Base-by-base conservation (phyloP, 441 rosid genomes). In the Adansonia madagascariensis region DNA sequence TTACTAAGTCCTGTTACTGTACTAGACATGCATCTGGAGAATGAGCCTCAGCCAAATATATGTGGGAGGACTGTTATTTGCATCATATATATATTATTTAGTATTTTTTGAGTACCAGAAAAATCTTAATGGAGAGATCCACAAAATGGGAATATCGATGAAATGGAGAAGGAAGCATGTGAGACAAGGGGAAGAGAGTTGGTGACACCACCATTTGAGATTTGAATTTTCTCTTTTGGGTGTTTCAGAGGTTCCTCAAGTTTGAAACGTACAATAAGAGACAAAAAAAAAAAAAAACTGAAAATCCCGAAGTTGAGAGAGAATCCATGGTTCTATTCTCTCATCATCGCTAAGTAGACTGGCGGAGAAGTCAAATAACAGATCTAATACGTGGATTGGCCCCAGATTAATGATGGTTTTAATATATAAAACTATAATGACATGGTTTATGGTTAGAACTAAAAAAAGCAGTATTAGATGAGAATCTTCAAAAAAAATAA, bases 31-130 rank as follows among this genome's bases (percentile, higher is more conserved):
- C 31, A 27, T 27, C 6, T 39, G 9, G 10, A 27, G 27, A 1
- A 71, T 73, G 61, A 27, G 39, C 74, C 43, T 41, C 49, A 52
- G 50, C 55, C 31, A 18, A 67, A 22, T 31, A 6, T 12, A n/a
- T 2, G 35, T 57, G 71, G 41, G 56, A 8, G 44, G 35, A 77
- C 81, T 81, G 80, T 68, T 79, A n/a, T 61, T 55, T 71, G 76
- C 81, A 64, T 27, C 31, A 2, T 1, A 27, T 27, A 27, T 27
- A 27, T 27, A 27, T 27, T 27, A 27, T 27, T 27, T 27, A 27
- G 31, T 27, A 27, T 27, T 27, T 27, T 62, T 62, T 62, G 46
- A 31, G 67, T 6, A 62, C 6, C 67, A 2, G 17, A 43, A 0
- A 62, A 31, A 31, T 62, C 4, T 62, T 62, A 35, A 62, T 5